Base-by-base conservation (phyloP, 345 rosid species). In the Populus euphratica region DNA sequence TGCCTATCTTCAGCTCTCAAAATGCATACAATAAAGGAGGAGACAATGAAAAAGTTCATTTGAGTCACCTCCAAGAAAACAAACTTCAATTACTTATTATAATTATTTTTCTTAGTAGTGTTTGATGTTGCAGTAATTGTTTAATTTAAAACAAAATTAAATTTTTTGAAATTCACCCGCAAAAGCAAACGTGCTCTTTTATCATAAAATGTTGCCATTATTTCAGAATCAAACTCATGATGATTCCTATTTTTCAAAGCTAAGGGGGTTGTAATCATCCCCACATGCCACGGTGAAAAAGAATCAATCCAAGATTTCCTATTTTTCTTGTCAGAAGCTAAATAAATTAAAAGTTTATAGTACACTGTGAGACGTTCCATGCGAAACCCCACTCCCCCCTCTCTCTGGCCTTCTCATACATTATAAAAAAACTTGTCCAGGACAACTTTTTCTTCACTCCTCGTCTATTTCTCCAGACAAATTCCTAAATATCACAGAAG, bases 161-260 rank as follows among this genome's bases (percentile, higher is more conserved):
- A 2, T 31, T 31, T 33, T 33, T 33, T 33, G 0, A 4, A 33
- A 33, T 33, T 33, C 36, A 33, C 36, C 36, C 0, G 36, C 36
- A 33, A 33, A 33, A 5, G 36, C 36, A 33, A 33, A 33, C 36
- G 36, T 33, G 36, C 36, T 33, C 36, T 33, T 33, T 33, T 33
- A 33, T 33, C 36, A 33, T 33, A 27, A 71, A 70, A 67, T 43
- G 68, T 49, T 21, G 5, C 72, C 69, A 81, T 79, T 76, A 86
- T 83, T 81, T 82, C 23, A 54, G 66, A 75, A 77, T 54, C 68
- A 75, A 70, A 52, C 71, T 63, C 78, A 81, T 73, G 35, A 78
- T 80, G 76, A 70, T 73, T 67, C 80, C 75, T 72, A 47, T 47
- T 63, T 82, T 81, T 81, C 79, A 64, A 79, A 83, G 56, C 43